Evolutionary conservation across 345 rosid genomes (phyloP).

Genomic region (Salix dunnii): DNA sequence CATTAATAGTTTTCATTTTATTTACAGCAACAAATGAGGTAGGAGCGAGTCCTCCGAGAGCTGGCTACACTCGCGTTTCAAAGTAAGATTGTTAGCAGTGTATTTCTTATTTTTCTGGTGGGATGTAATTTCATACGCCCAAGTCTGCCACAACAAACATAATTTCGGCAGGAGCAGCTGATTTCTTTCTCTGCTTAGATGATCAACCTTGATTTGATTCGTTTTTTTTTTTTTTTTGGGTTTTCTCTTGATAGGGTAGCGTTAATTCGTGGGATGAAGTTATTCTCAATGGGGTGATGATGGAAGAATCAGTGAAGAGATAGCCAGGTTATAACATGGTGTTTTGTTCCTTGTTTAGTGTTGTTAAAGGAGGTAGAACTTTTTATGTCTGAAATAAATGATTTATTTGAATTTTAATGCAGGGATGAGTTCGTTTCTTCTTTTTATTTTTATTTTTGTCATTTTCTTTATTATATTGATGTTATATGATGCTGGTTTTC

Average conservation of each 20-base stretch:
- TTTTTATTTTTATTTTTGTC: neutral
- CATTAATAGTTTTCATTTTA: too few relatives aligned
- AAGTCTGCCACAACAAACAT: neutral
- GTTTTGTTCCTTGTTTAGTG: neutral
- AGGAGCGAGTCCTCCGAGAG: conserved; percentile 39
- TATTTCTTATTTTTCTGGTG: neutral
- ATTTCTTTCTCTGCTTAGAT: conserved; percentile 10
- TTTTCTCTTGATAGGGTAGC: neutral
- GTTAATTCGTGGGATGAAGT: neutral
- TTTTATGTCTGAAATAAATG: neutral
- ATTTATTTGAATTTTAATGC: neutral
- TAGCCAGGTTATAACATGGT: neutral
- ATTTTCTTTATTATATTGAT: neutral
- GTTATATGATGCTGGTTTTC: neutral
- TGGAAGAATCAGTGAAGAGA: neutral
- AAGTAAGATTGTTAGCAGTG: neutral
- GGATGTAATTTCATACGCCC: neutral
- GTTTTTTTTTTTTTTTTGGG: neutral
- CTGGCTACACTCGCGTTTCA: conserved; percentile 40
- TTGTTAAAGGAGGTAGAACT: neutral
- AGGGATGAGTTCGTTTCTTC: neutral
- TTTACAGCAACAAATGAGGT: too few relatives aligned
- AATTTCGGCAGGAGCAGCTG: neutral
- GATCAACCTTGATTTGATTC: neutral
- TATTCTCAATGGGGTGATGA: neutral